Conservation (phyloP, 2,329 filamentous ascomycete genomes). For the Magnaporthiopsis poae region DNA sequence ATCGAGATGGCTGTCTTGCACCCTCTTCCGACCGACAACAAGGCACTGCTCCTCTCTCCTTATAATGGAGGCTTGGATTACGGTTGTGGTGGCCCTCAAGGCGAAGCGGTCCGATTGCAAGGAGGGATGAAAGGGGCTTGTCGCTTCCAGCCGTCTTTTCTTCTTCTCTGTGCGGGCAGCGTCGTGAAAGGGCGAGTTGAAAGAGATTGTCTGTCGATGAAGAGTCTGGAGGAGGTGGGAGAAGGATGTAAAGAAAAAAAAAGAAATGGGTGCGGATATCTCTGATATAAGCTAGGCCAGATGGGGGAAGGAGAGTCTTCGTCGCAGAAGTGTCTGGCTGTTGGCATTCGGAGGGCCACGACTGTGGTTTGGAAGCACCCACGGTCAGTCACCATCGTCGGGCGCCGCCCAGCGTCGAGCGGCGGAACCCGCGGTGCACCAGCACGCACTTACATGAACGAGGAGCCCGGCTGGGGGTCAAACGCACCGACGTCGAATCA, state of each 20-base stretch:
- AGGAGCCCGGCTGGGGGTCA: neutral
- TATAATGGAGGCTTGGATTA: neutral
- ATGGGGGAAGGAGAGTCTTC: too few relatives aligned
- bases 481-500: neutral
- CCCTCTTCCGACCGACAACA: neutral
- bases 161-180: neutral
- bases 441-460: neutral
- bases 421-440: too few relatives aligned
- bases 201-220: neutral
- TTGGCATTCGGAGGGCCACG: neutral
- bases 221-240: neutral
- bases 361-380: neutral
- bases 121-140: neutral
- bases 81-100: neutral
- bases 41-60: neutral
- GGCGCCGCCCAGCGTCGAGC: neutral
- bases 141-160: neutral
- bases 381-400: neutral
- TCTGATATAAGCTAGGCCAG: neutral
- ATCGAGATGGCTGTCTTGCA: neutral
- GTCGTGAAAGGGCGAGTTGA: neutral
- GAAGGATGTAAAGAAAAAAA: too few relatives aligned
- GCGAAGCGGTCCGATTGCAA: neutral
- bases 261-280: neutral
- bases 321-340: neutral